Base-by-base conservation (phyloP, 768 basidiomycete genomes). In the Serendipita sp. region DNA sequence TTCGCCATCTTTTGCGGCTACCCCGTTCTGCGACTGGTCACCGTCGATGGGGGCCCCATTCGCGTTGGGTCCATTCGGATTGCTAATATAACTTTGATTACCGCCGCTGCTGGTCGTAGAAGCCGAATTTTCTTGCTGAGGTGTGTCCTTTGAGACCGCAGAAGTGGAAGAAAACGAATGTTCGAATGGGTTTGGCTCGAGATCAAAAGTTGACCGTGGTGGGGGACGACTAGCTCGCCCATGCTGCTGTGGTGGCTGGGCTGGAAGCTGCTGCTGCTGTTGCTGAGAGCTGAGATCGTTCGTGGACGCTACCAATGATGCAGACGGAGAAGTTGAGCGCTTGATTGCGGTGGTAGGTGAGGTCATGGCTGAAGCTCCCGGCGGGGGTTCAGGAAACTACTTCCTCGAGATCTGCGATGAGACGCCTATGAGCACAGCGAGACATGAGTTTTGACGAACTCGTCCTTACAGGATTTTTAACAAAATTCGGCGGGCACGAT, bases 151-250 rank as follows among this genome's bases (percentile, higher is more conserved):
- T 44, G 54, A 38, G 52, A 65, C 66, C 64, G 76, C 71, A 36
- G 74, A 70, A 58, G 76, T 68, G 64, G 76, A 74, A 41, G 86
- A 85, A 73, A 98, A 98, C 64, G 90, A 93, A 75, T 92, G 89
- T 72, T 99, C 95, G 71, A 96, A 96, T 0, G 93, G 92, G 72
- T 95, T 95, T 0, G 87, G 88, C 71, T 95, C 92, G 41, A 88
- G 80, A 73, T 81, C 79, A 73, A 88, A 85, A 71, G 86, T 85
- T 15, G 80, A 81, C 71, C 83, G 79, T 30, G 78, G 82, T 73
- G 82, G 67, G 18, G 66, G 69, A 28, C 63, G 62, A 30, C 38
- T 51, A 46, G 63, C 58, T 41, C 45, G 66, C n/a, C 7, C 8
- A n/a, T 5, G 18, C 48, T 18, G n/a, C 48, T 51, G n/a, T 8